Evolutionary conservation across 2,329 filamentous ascomycete genomes (phyloP).

Genomic region (Eurotiales sp.): DNA sequence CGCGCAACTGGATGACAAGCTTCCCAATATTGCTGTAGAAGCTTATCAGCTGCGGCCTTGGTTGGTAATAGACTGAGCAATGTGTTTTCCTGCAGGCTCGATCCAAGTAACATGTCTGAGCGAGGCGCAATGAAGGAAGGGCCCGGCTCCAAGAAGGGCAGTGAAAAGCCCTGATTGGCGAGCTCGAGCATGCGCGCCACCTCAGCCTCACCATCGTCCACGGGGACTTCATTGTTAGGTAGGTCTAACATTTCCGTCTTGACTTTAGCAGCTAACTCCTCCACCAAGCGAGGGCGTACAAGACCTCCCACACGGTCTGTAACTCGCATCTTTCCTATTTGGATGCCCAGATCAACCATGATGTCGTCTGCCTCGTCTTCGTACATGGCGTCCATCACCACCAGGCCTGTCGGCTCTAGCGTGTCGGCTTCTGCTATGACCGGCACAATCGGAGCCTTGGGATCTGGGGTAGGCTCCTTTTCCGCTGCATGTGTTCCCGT

Average conservation of each 20-base stretch:
- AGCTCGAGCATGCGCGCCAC: conserved; percentile 11
- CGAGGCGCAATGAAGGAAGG: conserved; percentile 65
- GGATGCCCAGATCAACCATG: conserved; percentile 67
- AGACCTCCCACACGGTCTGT: conserved; percentile 72
- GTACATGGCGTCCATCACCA: conserved; percentile 64
- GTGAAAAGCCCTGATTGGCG: conserved; percentile 8
- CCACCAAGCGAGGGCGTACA: conserved; percentile 64
- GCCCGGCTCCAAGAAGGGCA: conserved; percentile 59
- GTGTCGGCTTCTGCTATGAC: conserved; percentile 50
- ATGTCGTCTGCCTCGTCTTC: conserved; percentile 64
- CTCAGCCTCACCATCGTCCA: conserved; percentile 7
- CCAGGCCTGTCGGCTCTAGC: conserved; percentile 61
- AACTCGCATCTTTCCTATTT: conserved; percentile 67
- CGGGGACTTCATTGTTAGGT: background rate
- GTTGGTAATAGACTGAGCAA: conserved; percentile 61
- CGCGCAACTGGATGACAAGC: conserved; percentile 66
- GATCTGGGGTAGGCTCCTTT: background rate
- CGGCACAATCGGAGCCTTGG: conserved; percentile 27
- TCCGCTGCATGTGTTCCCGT: conserved; percentile 12
- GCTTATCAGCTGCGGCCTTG: conserved; percentile 54
- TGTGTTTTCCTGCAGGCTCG: conserved; percentile 46
- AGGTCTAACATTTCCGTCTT: background rate
- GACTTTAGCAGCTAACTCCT: conserved; percentile 55
- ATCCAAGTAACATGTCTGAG: conserved; percentile 63
- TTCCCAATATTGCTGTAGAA: conserved; percentile 64